phyloP scores from a whole-genome alignment of 495 filamentous ascomycete species.

The Durotheca rogersii region DNA sequence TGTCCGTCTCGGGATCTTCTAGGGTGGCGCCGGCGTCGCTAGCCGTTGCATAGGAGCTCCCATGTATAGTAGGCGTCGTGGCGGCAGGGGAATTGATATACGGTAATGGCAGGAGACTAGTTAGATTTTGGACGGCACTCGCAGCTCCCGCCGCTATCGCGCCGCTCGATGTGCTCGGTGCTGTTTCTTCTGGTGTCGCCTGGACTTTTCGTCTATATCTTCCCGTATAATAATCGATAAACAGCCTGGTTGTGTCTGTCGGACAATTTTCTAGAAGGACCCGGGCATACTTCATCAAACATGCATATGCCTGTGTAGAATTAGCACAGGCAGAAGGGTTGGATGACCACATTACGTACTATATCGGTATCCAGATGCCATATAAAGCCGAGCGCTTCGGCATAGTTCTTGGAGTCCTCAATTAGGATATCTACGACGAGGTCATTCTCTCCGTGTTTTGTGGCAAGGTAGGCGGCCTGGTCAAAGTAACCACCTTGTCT shows the following conservation, averaged over 20 bases:
- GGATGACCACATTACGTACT: conserved; percentile 48
- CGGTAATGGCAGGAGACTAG: conserved; percentile 78
- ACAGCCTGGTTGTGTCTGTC: conserved; percentile 73
- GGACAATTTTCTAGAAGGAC: conserved; percentile 85
- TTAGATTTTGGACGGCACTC: conserved; percentile 77
- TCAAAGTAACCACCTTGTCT: conserved; percentile 97
- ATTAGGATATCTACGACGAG: conserved; percentile 93
- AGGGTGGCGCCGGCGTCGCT: conserved; percentile 34
- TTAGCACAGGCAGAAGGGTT: conserved; percentile 29
- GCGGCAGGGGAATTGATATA: conserved; percentile 69
- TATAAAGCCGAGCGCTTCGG: conserved; percentile 86
- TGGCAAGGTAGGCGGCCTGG: conserved; percentile 92
- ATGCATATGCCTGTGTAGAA: conserved; percentile 68
- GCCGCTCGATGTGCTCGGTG: conserved; percentile 41
- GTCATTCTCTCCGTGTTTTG: conserved; percentile 90
- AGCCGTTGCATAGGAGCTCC: conserved; percentile 38
- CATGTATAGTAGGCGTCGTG: conserved; percentile 44
- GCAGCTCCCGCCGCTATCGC: conserved; percentile 60
- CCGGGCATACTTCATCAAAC: conserved; percentile 92
- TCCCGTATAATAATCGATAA: conserved; percentile 91
- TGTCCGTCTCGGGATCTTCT: conserved; percentile 34
- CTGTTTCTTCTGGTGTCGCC: conserved; percentile 51
- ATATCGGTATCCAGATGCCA: conserved; percentile 81
- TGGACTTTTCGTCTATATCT: conserved; percentile 73
- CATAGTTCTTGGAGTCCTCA: conserved; percentile 87